Evolutionary conservation across 768 basidiomycete species (phyloP).

Genomic region (Mycena metata): DNA sequence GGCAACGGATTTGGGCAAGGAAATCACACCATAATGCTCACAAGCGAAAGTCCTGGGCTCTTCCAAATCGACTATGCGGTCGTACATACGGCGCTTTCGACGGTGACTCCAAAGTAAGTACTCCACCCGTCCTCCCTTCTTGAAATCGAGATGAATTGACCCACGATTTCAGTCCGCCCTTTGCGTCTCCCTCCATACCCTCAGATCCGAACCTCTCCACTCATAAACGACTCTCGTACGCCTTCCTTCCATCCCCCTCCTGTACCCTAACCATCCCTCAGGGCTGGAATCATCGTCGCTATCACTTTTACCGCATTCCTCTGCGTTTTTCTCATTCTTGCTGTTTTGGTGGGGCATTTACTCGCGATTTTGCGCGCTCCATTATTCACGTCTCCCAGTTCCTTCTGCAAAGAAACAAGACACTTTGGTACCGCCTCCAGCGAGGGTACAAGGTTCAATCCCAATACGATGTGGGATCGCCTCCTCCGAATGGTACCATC

Average conservation of each 20-base stretch:
- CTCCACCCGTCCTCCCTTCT: background rate
- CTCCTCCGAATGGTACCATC: constrained; percentile 21
- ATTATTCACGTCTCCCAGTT: constrained; percentile 30
- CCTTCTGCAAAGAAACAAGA: constrained; percentile 42
- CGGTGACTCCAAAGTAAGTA: background rate
- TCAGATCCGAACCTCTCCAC: background rate
- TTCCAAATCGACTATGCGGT: constrained; percentile 51
- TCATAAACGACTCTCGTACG: constrained; percentile 24
- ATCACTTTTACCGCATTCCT: constrained; percentile 33
- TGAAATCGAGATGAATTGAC: background rate
- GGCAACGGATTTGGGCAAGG: constrained; percentile 29
- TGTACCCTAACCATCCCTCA: constrained; percentile 1
- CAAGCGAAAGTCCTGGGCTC: constrained; percentile 19
- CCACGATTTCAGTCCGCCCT: background rate
- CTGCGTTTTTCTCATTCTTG: constrained; percentile 33
- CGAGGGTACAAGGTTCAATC: constrained; percentile 47
- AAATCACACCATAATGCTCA: constrained; percentile 29
- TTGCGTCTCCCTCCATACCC: background rate
- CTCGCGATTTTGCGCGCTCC: no score
- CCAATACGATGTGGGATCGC: constrained; percentile 41
- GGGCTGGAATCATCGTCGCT: constrained; percentile 36
- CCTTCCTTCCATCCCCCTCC: background rate
- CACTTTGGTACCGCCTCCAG: constrained; percentile 43
- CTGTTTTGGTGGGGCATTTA: constrained; percentile 37
- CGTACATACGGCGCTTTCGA: constrained; percentile 25